Evolutionary conservation across 495 filamentous ascomycete genomes (phyloP), one percentile per base, ranked within the genome.

Genomic region (Apiosordaria backusii): DNA sequence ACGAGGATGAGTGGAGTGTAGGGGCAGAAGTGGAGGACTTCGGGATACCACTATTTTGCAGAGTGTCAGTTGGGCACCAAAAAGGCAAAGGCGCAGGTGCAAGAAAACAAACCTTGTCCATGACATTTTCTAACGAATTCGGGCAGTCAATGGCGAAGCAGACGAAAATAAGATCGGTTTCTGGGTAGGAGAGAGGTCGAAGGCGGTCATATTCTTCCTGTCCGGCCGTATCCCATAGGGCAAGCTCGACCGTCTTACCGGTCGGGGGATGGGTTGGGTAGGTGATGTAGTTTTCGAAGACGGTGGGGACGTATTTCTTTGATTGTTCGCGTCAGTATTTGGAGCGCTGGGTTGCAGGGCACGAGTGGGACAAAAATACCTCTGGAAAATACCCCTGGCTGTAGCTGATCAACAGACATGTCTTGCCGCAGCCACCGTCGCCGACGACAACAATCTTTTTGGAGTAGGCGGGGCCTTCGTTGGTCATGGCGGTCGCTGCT

Each of bases 271-370:
- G 96, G 50, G 85, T 87, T 62, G 92, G 95, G 78, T 97, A 92
- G 50, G 95, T 97, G 79, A 98, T 98, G 84, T 99, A 99, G 81
- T 99, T 99, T 74, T 99, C 95, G 75, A 99, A 99, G 66, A 99
- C 95, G 0, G 95, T 99, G 2, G 95, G 95, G 60, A 99, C 94
- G 74, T 99, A 99, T 97, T 97, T 99, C 95, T 99, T 29, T 53
- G 26, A 15, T 45, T 45, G 10, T 13, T 45, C 35, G 13, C 16
- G 35, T 45, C 10, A 45, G 35, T 15, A 45, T 45, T 13, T 13
- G 35, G 35, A 7, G 35, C 35, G 35, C 13, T 13, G 10, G 35
- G 35, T 45, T 45, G 13, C 35, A 45, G 35, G 35, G 16, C 35
- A 45, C 35, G 2, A 7, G 35, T 45, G 35, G 35, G 15, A 27